Evolutionary conservation across 2,329 filamentous ascomycete genomes (phyloP), one percentile per base, ranked within the genome.

Genomic region (Colletotrichum coccodes): DNA sequence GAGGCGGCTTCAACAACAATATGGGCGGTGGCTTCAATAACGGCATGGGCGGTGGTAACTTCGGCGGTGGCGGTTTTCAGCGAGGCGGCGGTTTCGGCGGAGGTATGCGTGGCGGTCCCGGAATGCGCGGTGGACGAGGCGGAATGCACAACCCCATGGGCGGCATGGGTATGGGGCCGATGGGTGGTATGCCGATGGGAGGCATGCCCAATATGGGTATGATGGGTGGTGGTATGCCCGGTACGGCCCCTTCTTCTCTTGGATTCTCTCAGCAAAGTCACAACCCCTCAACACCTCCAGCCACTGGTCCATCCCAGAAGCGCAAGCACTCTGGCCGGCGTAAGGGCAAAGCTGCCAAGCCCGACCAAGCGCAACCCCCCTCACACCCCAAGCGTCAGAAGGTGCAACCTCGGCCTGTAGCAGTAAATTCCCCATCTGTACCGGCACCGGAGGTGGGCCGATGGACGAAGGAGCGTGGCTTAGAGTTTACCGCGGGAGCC

Each of bases 191-290:
- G 71, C 83, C 81, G 70, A 84, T 92, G 87, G 86, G 84, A 21
- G 85, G 84, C 11, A 85, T 86, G 80, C 68, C 68, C 21, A 71
- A 69, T 68, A 88, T 89, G 82, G 85, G 83, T 30, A 79, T 79
- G 74, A 87, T 86, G 84, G 80, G 81, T 26, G 83, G 81, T 36
- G 85, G 83, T 38, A 90, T 90, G 88, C 87, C 85, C 72, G 87
- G 88, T 79, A 87, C 44, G 63, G 58, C 28, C 54, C 53, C 66
- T 46, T 71, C 38, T 52, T 47, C 64, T 63, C 64, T 46, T 68
- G n/a, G 42, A 49, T 46, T n/a, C 26, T 26, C 16, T 50, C 61
- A 50, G 34, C 47, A 38, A 36, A 50, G 11, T 26, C 23, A 50
- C 30, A 23, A 34, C 2, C 47, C 42, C 44, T 34, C 47, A 36